Evolutionary conservation across 2,329 filamentous ascomycete genomes (phyloP).

Genomic region (Anthostomella pinea): DNA sequence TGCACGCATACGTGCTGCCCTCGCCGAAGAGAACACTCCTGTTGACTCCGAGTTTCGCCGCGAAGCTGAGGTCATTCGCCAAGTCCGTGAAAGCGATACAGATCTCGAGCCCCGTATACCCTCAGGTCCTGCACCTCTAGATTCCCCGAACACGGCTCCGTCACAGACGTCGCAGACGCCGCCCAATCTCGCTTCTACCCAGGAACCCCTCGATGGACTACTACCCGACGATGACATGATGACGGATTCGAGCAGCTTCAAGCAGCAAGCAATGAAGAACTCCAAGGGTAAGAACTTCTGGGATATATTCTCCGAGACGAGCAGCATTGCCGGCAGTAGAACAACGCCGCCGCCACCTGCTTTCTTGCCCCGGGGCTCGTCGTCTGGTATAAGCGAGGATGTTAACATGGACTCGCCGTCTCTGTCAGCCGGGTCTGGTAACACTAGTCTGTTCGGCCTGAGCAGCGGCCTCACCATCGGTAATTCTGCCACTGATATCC

Average conservation of each 20-base stretch:
- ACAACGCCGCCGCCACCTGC: constrained; percentile 61
- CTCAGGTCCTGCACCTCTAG: constrained; percentile 38
- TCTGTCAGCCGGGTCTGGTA: constrained; percentile 34
- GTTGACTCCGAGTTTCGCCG: constrained; percentile 84
- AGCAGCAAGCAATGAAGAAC: constrained; percentile 69
- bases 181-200: constrained; percentile 60
- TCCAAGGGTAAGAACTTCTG: constrained; percentile 71
- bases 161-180: constrained; percentile 70
- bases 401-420: constrained; percentile 70
- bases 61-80: constrained; percentile 92
- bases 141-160: constrained; percentile 50
- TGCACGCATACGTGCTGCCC: constrained; percentile 83
- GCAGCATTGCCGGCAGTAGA: constrained; percentile 47
- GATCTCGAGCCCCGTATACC: constrained; percentile 48
- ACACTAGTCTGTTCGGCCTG: constrained; percentile 30
- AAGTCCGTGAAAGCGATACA: constrained; percentile 86
- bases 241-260: constrained; percentile 67
- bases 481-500: constrained; percentile 24
- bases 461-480: constrained; percentile 35
- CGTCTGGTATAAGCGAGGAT: constrained; percentile 65
- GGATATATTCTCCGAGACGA: constrained; percentile 72
- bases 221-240: constrained; percentile 68
- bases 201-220: constrained; percentile 66
- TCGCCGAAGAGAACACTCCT: constrained; percentile 84
- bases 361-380: constrained; percentile 56